Evolutionary conservation across 768 basidiomycete genomes (phyloP), one percentile per base, ranked within the genome.

Genomic region (Grammothele lineata): DNA sequence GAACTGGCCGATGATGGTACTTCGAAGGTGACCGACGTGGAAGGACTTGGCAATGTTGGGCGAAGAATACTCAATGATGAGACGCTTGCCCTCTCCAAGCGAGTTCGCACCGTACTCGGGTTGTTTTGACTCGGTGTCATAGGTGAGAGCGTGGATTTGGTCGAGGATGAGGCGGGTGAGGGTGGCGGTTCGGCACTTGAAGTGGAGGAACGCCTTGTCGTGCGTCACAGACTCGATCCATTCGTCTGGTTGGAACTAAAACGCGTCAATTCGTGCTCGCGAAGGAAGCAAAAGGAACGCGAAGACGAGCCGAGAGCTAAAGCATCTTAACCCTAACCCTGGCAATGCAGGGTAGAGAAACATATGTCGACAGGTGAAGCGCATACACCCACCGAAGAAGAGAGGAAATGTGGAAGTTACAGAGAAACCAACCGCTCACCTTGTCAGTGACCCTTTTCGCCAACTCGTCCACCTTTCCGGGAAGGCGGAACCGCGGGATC

Each of bases 41-140:
- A 98, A 98, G 4, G 87, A 86, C 64, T 99, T 99, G 17, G 95
- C 95, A 57, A 98, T 97, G 62, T 99, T 98, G 14, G 94, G 94
- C 2, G 89, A 91, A 1, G 92, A 96, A 67, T 90, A 98, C 66
- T 98, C 95, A 59, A 95, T 76, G 56, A 95, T 64, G 51, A 88
- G 69, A 40, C 80, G 89, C 70, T 96, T 93, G 10, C 92, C 92
- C 37, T 76, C 72, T 4, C 90, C 92, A 3, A 72, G 70, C 23
- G 71, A 70, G 64, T 92, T 94, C 3, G 80, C 75, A n/a, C 95
- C 95, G 59, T 92, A 99, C 33, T 83, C 79, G 6, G 85, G 78
- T 41, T 72, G 64, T 23, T 75, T 72, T 6, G 80, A 77, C 2
- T 81, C 70, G 2, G 74, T 76, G 35, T 76, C 66, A 62, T 87